phyloP scores from a whole-genome alignment of 2,329 filamentous ascomycete species.

The Alternaria rosae region DNA sequence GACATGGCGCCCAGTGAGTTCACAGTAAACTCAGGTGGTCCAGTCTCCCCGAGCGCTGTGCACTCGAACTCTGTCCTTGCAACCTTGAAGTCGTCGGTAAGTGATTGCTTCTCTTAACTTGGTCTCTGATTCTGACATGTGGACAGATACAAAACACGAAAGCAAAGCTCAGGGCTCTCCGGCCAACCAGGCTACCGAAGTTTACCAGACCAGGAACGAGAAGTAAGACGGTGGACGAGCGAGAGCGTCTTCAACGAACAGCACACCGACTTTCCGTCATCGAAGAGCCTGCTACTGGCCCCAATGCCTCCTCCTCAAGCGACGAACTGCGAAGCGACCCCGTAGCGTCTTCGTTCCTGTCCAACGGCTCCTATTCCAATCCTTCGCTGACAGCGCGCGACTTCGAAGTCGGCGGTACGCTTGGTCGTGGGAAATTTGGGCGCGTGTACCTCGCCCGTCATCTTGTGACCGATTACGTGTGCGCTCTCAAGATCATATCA shows the following conservation, averaged over 20 bases:
- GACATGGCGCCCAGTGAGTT: constrained; percentile 5
- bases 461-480: constrained; percentile 76
- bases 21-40: neutral
- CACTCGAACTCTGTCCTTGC: neutral
- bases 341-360: neutral
- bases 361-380: neutral
- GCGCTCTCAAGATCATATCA: constrained; percentile 81
- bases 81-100: constrained; percentile 9
- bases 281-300: neutral
- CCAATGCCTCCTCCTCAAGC: neutral
- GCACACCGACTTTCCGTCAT: constrained; percentile 1
- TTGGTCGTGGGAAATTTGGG: constrained; percentile 85
- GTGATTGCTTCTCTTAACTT: neutral
- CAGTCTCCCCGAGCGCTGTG: neutral
- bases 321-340: constrained; percentile 1
- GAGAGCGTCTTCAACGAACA: constrained; percentile 5
- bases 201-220: constrained; percentile 6
- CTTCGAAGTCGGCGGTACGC: constrained; percentile 84
- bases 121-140: neutral
- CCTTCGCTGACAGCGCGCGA: constrained; percentile 60
- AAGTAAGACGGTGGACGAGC: neutral
- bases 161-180: constrained; percentile 9
- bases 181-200: neutral
- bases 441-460: constrained; percentile 82
- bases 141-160: constrained; percentile 12